Evolutionary conservation across 225 moss, liverwort and hornwort species (phyloP), one percentile per base, ranked within the genome.

Genomic region (Polytrichum commune): DNA sequence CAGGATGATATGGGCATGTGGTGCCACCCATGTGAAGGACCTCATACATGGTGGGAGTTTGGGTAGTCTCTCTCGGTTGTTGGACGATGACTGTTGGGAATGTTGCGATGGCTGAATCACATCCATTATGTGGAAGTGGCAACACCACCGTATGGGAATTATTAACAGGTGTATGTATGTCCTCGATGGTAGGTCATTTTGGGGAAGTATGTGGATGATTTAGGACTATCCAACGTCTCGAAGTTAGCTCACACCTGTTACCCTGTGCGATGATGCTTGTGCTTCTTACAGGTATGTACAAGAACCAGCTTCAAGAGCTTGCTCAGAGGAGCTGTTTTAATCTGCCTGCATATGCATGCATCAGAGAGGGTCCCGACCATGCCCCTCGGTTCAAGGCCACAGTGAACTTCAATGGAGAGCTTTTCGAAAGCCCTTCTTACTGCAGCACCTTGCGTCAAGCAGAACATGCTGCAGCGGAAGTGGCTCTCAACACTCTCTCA

Each of bases 261-360:
- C 56, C 57, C 1, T 68, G 58, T 63, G 76, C 76, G 68, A 81
- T 85, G 4, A 76, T 66, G 28, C 68, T 65, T 63, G 55, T 35
- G 64, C 7, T 53, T 64, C 54, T 72, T 78, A 74, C 92, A 98
- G 98, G 98, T 93, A 98, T 98, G 98, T 98, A 93, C 95, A 98
- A 98, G 86, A 98, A 98, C 88, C 98, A 98, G 98, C 98, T 98
- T 93, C 98, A 98, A 95, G 98, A 98, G 98, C 98, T 98, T 90
- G 98, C 98, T 98, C 98, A 98, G 95, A 93, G 98, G 98, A 98
- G 98, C 98, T 98, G 98, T 84, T 98, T 95, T 82, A 98, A 98
- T 80, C 84, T 98, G 85, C 98, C 98, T 77, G 98, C 98, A 69
- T 98, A 98, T 91, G 98, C 98, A 79, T 98, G 98, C 84, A 98